Base-by-base conservation (phyloP, 305 asterid species). In the Nicotiana rustica region DNA sequence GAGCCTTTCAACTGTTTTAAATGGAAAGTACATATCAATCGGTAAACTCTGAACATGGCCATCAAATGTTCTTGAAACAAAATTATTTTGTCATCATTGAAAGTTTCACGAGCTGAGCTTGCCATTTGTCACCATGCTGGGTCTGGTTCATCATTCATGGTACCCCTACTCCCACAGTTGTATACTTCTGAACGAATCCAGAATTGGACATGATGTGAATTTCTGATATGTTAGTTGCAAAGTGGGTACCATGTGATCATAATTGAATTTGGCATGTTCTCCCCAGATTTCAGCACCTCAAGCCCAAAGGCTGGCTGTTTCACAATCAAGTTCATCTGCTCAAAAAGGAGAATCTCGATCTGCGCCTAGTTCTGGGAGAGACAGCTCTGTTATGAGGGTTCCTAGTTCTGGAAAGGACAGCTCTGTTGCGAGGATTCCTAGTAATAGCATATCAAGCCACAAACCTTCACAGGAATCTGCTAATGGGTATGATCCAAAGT, bases 401-500 rank as follows among this genome's bases (percentile, higher is more conserved):
- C 90, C 85, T 82, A 86, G 84, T 66, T 83, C 83, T 33, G 49
- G 78, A 60, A 84, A 86, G 82, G 88, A 75, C 68, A 81, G 85
- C 82, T 83, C 92, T 84, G 82, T 76, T 76, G 67, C 81, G 82
- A 92, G 86, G 82, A 86, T 83, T 82, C 90, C 85, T 81, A 86
- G 84, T 66, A 91, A 83, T 82, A 88, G 84, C 78, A 83, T 82
- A 67, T 77, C 77, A 25, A 82, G 75, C 55, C 70, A 90, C 77
- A 92, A 80, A 85, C 91, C 95, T 83, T 86, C 82, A 19, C 88
- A 82, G 70, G 92, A 84, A 82, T 80, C 91, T 83, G 91, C 84
- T 59, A 83, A 90, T 83, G 95, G 91, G 77, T 89, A 91, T 86
- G 99, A 97, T 86, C 77, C 89, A 79, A 92, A 95, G 86, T 89